phyloP scores from a whole-genome alignment of 768 basidiomycete species.

The Saitozyma sp. region DNA sequence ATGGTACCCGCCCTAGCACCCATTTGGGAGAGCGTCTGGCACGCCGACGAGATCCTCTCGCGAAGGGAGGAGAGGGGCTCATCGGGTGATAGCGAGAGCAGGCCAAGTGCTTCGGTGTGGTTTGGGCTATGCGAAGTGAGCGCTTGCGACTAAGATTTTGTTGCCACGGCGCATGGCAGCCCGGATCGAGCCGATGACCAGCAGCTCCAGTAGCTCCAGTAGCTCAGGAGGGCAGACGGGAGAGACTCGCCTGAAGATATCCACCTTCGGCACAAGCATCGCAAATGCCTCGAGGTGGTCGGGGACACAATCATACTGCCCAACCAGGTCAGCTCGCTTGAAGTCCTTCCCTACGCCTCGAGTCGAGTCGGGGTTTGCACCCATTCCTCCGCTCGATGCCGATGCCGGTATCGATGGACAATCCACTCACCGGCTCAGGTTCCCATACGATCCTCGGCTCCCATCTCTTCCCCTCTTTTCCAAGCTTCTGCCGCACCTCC shows the following conservation, averaged over 20 bases:
- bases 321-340: too few species aligned
- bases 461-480: slow-evolving; percentile 11
- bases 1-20: slow-evolving; percentile 18
- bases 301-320: neutral
- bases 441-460: slow-evolving; percentile 35
- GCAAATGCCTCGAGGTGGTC: slow-evolving; percentile 14
- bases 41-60: slow-evolving; percentile 5
- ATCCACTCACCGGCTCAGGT: slow-evolving; percentile 14
- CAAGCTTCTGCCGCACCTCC: neutral
- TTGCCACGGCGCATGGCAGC: too few species aligned
- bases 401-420: too few species aligned
- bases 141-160: slow-evolving; percentile 1
- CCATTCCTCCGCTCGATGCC: too few species aligned
- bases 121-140: slow-evolving; percentile 24
- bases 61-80: neutral
- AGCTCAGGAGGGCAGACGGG: neutral
- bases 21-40: slow-evolving; percentile 1
- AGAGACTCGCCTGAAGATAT: slow-evolving; percentile 18
- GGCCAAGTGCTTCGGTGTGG: slow-evolving; percentile 27
- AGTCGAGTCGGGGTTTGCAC: too few species aligned
- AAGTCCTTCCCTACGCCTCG: too few species aligned
- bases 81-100: slow-evolving; percentile 7
- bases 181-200: too few species aligned
- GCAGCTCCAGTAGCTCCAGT: too few species aligned
- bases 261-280: slow-evolving; percentile 9